Evolutionary conservation across 169 alveolate genomes (phyloP).

Genomic region (Plasmodium gonderi): DNA sequence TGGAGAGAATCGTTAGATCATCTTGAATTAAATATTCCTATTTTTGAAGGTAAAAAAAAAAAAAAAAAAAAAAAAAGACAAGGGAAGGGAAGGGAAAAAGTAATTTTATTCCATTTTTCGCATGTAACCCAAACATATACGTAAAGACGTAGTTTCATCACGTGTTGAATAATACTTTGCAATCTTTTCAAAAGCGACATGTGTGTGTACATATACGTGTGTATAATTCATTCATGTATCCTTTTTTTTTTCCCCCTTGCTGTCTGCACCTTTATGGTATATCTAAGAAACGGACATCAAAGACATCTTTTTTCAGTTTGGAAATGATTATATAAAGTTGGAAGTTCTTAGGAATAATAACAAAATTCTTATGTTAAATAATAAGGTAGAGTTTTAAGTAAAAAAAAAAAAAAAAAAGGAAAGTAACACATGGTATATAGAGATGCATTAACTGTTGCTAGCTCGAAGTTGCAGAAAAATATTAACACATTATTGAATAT

Average conservation of each 20-base stretch:
- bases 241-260: slow-evolving; percentile 1
- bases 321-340: slow-evolving; percentile 53
- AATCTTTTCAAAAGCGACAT: too few species aligned
- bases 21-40: slow-evolving; percentile 52
- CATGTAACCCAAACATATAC: neutral
- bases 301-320: slow-evolving; percentile 22
- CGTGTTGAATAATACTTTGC: neutral
- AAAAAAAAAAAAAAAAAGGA: neutral
- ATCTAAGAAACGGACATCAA: slow-evolving; percentile 28
- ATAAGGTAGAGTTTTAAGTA: slow-evolving; percentile 6
- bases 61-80: neutral
- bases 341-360: slow-evolving; percentile 4
- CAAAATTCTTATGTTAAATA: slow-evolving; percentile 27
- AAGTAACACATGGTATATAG: neutral
- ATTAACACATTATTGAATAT: neutral
- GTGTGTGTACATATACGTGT: neutral
- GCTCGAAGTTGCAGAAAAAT: neutral
- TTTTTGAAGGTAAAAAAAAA: slow-evolving; percentile 42
- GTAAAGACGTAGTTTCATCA: neutral
- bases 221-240: neutral
- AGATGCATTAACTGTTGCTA: neutral
- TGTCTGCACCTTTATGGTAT: too few species aligned
- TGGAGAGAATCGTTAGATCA: slow-evolving; percentile 71
- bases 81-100: too few species aligned
- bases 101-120: too few species aligned